These are phyloP conservation scores for Populus nigra DNA, from an alignment of 345 rosid species.

Conservation along the genomic window DNA sequence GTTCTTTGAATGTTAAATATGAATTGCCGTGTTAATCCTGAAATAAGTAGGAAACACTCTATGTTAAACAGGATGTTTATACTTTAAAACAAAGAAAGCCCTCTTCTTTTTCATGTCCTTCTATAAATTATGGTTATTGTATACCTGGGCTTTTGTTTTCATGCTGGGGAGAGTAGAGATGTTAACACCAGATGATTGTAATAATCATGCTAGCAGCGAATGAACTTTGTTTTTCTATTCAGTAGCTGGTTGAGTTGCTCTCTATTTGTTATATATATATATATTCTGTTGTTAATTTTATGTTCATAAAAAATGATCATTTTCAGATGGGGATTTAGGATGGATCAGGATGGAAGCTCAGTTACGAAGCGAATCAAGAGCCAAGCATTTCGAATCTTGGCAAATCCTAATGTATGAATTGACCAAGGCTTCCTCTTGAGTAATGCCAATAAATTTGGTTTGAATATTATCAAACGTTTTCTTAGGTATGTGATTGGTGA, in stretches of 20 bases:
- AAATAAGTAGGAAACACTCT: too few relatives aligned
- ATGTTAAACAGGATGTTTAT: too few relatives aligned
- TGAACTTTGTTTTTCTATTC: not conserved
- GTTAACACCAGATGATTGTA: too few relatives aligned
- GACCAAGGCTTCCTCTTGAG: slow-evolving; percentile 35
- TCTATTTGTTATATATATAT: not conserved
- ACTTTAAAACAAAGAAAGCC: too few relatives aligned
- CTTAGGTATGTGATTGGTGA: slow-evolving; percentile 36
- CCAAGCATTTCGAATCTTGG: slow-evolving; percentile 57
- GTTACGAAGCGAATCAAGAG: slow-evolving; percentile 40
- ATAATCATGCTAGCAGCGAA: too few relatives aligned
- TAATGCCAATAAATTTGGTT: slow-evolving; percentile 31
- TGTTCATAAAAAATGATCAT: not conserved
- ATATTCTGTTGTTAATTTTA: not conserved
- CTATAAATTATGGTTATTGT: too few relatives aligned
- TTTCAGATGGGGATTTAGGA: slow-evolving; percentile 45
- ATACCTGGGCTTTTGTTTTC: too few relatives aligned
- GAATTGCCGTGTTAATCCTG: too few relatives aligned
- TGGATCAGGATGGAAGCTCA: slow-evolving; percentile 32
- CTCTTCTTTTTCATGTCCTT: too few relatives aligned
- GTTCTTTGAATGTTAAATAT: not conserved
- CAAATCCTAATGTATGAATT: slow-evolving; percentile 67
- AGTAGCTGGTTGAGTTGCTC: not conserved
- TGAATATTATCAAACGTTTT: slow-evolving; percentile 31
- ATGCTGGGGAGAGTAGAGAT: too few relatives aligned